phyloP scores from a whole-genome alignment of 2,329 filamentous ascomycete genomes.

The Hymenoscyphus fructigenus region DNA sequence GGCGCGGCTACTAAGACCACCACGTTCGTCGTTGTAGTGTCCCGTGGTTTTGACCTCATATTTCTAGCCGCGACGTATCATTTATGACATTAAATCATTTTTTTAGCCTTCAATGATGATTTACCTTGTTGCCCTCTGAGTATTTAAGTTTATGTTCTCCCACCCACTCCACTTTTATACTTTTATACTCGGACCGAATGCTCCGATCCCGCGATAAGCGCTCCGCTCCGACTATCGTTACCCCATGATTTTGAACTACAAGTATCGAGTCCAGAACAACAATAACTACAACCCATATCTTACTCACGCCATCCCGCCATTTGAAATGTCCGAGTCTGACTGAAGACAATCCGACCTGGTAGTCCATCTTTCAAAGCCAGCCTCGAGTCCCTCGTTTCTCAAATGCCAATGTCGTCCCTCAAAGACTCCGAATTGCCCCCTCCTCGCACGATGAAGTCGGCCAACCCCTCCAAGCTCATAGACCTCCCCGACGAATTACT shows the following conservation, averaged over 20 bases:
- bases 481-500: slow-evolving; percentile 76
- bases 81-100: no score
- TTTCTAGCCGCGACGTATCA: no score
- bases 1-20: no score
- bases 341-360: neutral
- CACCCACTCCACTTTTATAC: no score
- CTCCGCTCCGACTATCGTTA: neutral
- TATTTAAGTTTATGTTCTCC: no score
- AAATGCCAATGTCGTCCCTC: neutral
- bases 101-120: no score
- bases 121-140: no score
- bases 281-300: neutral
- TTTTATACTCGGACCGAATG: neutral
- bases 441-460: neutral
- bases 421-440: neutral
- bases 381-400: neutral
- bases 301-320: neutral
- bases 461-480: slow-evolving; percentile 6
- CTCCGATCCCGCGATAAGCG: neutral
- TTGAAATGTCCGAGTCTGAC: neutral
- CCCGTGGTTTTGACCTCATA: no score
- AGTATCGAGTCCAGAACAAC: neutral
- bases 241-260: neutral
- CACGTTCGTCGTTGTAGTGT: no score
- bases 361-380: neutral